phyloP scores from a whole-genome alignment of 192 early-diverging fungal genomes.

The Jimgerdemannia lactiflua region DNA sequence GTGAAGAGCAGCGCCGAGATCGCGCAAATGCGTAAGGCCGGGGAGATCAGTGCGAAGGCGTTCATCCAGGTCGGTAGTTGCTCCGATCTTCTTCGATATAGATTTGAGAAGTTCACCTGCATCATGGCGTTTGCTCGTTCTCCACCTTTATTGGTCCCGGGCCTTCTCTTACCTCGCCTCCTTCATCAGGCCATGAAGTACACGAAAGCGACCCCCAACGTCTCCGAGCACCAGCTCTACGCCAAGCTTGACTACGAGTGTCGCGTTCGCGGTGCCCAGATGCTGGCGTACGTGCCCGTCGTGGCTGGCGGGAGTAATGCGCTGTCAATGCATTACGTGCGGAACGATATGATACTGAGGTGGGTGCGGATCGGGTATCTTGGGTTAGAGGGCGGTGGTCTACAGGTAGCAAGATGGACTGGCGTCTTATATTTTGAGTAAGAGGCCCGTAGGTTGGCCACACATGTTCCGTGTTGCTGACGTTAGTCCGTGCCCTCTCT shows the following conservation, averaged over 20 bases:
- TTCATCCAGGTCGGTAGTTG: constrained; percentile 57
- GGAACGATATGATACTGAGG: constrained; percentile 68
- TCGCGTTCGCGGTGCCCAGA: constrained; percentile 53
- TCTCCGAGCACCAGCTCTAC: constrained; percentile 73
- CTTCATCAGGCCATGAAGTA: constrained; percentile 60
- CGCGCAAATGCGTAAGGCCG: constrained; percentile 71
- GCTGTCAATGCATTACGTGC: constrained; percentile 92
- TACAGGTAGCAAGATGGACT: too few species aligned
- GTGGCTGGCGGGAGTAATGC: constrained; percentile 92
- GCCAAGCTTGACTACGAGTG: constrained; percentile 75
- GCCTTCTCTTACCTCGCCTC: background rate
- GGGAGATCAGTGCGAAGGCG: constrained; percentile 73
- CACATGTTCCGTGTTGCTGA: too few species aligned
- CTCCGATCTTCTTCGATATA: background rate
- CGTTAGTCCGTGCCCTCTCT: background rate
- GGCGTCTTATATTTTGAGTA: too few species aligned
- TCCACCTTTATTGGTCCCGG: background rate
- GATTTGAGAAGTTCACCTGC: too few species aligned
- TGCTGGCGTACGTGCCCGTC: constrained; percentile 93
- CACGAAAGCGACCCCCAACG: constrained; percentile 53
- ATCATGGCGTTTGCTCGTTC: constrained; percentile 1
- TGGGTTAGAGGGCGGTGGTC: too few species aligned
- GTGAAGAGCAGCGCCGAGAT: constrained; percentile 80
- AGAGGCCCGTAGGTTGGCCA: too few species aligned
- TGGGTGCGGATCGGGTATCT: constrained; percentile 12